A percentile compares a stretch with the other conserved stretches of the same genome.
Conservation (phyloP, 768 basidiomycete species). For the Lactarius vividus region DNA sequence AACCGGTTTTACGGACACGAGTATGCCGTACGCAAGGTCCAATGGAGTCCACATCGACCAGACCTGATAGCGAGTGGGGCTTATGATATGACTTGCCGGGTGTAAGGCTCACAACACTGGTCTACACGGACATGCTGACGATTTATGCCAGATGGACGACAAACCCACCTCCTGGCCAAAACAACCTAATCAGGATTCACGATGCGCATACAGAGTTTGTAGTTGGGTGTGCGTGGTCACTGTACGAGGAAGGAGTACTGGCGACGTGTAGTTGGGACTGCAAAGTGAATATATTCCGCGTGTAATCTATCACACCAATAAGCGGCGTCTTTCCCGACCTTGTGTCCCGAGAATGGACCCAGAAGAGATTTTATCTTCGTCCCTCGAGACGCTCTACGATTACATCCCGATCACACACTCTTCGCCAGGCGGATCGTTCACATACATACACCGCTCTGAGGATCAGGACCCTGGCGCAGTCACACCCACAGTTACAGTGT, state of each 20-base stretch:
- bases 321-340: not conserved
- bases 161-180: constrained; percentile 47
- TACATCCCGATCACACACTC: constrained; percentile 59
- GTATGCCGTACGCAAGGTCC: constrained; percentile 84
- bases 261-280: constrained; percentile 95
- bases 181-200: constrained; percentile 66
- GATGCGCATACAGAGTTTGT: constrained; percentile 95
- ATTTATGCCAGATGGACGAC: constrained; percentile 60
- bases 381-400: constrained; percentile 61
- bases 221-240: constrained; percentile 87
- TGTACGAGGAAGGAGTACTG: constrained; percentile 82
- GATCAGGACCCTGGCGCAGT: constrained; percentile 3
- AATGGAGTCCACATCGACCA: constrained; percentile 81
- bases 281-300: constrained; percentile 71
- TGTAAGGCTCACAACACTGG: constrained; percentile 50
- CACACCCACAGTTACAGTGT: constrained; percentile 41
- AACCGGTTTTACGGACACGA: constrained; percentile 77
- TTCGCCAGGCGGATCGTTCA: constrained; percentile 52
- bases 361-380: constrained; percentile 67
- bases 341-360: constrained; percentile 35
- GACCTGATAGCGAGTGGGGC: constrained; percentile 70
- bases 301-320: constrained; percentile 30
- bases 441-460: constrained; percentile 37
- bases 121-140: not conserved
- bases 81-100: constrained; percentile 94